These are phyloP conservation scores for Tricholoma sp. DNA, from an alignment of 768 basidiomycete genomes.

Conservation along the genomic window DNA sequence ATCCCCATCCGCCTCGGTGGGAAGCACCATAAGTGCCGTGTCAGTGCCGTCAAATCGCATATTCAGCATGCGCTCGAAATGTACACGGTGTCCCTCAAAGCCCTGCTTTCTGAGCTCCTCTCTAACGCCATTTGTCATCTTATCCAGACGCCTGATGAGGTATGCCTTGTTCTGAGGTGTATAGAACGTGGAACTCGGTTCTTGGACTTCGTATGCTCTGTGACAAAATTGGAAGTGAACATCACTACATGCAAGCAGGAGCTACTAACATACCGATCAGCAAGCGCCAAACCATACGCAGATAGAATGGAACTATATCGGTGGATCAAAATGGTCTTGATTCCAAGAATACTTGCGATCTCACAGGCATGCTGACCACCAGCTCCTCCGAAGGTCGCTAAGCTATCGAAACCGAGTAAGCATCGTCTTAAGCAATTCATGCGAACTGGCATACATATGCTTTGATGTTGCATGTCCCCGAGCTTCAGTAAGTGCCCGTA, in stretches of 20 bases:
- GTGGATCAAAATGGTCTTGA: constrained; percentile 84
- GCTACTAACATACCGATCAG: constrained; percentile 48
- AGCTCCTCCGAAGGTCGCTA: constrained; percentile 86
- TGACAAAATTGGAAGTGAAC: not conserved
- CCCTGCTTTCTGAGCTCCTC: constrained; percentile 74
- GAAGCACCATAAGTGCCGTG: constrained; percentile 85
- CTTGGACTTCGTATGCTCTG: constrained; percentile 83
- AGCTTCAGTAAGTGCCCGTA: constrained; percentile 87
- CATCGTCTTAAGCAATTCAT: not conserved
- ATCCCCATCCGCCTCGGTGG: constrained; percentile 39
- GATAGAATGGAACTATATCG: constrained; percentile 90
- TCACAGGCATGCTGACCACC: constrained; percentile 94
- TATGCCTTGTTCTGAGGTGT: constrained; percentile 47
- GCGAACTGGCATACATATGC: constrained; percentile 46
- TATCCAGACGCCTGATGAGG: constrained; percentile 65
- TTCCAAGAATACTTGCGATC: constrained; percentile 81
- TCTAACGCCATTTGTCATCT: constrained; percentile 55
- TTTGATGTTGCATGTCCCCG: constrained; percentile 77
- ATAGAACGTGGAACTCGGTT: constrained; percentile 82
- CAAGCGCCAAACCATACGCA: constrained; percentile 90
- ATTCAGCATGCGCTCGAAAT: constrained; percentile 78
- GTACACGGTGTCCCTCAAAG: constrained; percentile 67
- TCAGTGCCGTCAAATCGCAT: constrained; percentile 95
- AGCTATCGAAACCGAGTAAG: constrained; percentile 31
- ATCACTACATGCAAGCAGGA: not conserved